These are phyloP conservation scores for Pseudocercospora pini-densiflorae DNA, from an alignment of 2,329 filamentous ascomycete genomes.

Conservation along the genomic window DNA sequence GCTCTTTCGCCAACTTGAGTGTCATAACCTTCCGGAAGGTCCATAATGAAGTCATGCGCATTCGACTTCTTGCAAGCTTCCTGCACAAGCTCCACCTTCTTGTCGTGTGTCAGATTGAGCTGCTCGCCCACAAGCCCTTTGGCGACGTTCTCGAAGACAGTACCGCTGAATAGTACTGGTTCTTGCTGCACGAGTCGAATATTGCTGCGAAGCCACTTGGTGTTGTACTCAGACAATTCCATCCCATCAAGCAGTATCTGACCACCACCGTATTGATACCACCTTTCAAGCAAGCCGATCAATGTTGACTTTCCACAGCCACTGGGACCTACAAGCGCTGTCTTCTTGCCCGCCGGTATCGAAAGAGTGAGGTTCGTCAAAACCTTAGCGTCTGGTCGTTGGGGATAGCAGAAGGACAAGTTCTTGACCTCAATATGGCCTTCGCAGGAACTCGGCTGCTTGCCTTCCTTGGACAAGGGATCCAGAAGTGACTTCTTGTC, in stretches of 20 bases:
- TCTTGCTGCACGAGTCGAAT: slow-evolving; percentile 45
- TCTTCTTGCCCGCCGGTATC: slow-evolving; percentile 49
- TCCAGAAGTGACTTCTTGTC: slow-evolving; percentile 48
- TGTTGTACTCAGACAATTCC: slow-evolving; percentile 37
- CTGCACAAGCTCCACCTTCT: slow-evolving; percentile 39
- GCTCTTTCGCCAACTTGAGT: slow-evolving; percentile 43
- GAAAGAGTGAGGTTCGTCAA: slow-evolving; percentile 42
- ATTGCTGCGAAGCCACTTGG: slow-evolving; percentile 40
- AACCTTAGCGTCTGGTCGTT: slow-evolving; percentile 43
- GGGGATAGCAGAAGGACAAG: slow-evolving; percentile 74
- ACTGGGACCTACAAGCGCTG: slow-evolving; percentile 49
- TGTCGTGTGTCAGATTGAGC: slow-evolving; percentile 42
- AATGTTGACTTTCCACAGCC: slow-evolving; percentile 47
- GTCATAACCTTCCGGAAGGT: slow-evolving; percentile 41
- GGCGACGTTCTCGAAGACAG: slow-evolving; percentile 43
- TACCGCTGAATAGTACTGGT: slow-evolving; percentile 41
- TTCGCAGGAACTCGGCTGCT: slow-evolving; percentile 27
- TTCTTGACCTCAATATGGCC: slow-evolving; percentile 65
- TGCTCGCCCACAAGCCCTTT: slow-evolving; percentile 41
- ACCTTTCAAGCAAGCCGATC: slow-evolving; percentile 42
- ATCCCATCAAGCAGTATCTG: slow-evolving; percentile 40
- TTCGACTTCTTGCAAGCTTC: slow-evolving; percentile 41
- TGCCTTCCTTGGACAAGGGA: slow-evolving; percentile 37
- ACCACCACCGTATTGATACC: slow-evolving; percentile 39
- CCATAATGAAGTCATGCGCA: slow-evolving; percentile 44